Evolutionary conservation across 2,329 filamentous ascomycete genomes (phyloP).

Genomic region (Beauveria rudraprayagi): DNA sequence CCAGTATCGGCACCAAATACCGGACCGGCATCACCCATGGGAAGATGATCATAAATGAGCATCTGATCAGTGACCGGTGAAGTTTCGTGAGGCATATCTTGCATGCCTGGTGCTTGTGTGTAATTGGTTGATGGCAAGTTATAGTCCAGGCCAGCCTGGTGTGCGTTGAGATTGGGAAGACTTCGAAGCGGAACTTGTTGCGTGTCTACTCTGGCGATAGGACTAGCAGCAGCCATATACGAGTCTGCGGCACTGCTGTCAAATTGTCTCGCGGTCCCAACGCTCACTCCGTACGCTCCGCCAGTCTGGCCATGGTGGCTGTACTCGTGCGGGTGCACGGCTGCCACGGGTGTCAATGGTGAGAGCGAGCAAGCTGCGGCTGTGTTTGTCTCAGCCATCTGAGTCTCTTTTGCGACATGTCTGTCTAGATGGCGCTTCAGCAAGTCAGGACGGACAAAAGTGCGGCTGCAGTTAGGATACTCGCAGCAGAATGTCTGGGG

Average conservation of each 20-base stretch:
- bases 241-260: background rate
- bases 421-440: constrained; percentile 78
- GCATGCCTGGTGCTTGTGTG: background rate
- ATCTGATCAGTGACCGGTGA: constrained; percentile 36
- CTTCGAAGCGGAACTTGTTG: background rate
- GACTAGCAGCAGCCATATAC: background rate
- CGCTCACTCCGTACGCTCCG: background rate
- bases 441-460: constrained; percentile 89
- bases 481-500: constrained; percentile 94
- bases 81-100: background rate
- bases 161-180: background rate
- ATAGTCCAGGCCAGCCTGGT: background rate
- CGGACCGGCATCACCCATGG: constrained; percentile 62
- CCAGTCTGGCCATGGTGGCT: background rate
- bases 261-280: background rate
- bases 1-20: constrained; percentile 80
- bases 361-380: background rate
- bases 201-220: background rate
- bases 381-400: constrained; percentile 23
- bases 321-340: background rate
- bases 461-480: constrained; percentile 80
- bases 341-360: background rate
- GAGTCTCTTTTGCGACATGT: constrained; percentile 71
- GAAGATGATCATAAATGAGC: constrained; percentile 55
- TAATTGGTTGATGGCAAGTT: background rate